Percentiles rank a stretch among this genome's conserved stretches.
phyloP scores from a whole-genome alignment of 2,329 filamentous ascomycete species.

The Fusarium odoratissimum region DNA sequence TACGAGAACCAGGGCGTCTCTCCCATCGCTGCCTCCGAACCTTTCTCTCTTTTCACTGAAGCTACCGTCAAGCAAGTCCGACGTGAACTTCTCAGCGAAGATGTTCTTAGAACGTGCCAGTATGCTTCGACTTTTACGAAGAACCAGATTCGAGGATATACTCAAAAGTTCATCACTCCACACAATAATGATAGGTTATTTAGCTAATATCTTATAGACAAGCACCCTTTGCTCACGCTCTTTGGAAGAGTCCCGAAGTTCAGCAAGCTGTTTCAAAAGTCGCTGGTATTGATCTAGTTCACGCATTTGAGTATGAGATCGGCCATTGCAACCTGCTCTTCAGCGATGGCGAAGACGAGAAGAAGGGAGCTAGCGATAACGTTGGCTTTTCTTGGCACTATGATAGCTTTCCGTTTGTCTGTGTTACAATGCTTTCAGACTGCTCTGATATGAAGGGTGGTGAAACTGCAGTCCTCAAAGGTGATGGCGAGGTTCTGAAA shows the following conservation, averaged over 20 bases:
- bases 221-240: slow-evolving; percentile 73
- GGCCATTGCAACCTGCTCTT: slow-evolving; percentile 66
- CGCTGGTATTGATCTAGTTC: slow-evolving; percentile 66
- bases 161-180: slow-evolving; percentile 58
- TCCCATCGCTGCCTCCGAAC: slow-evolving; percentile 71
- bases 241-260: slow-evolving; percentile 57
- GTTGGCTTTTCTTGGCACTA: slow-evolving; percentile 67
- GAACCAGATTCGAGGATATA: slow-evolving; percentile 66
- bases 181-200: background rate
- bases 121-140: slow-evolving; percentile 60
- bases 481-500: slow-evolving; percentile 65
- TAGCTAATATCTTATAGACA: background rate
- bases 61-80: slow-evolving; percentile 73
- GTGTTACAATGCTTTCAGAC: slow-evolving; percentile 75
- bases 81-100: slow-evolving; percentile 67
- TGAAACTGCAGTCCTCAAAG: slow-evolving; percentile 70
- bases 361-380: slow-evolving; percentile 59
- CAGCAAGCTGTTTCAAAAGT: slow-evolving; percentile 62
- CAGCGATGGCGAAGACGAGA: slow-evolving; percentile 55
- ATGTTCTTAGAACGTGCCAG: slow-evolving; percentile 66
- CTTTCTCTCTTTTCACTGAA: slow-evolving; percentile 71
- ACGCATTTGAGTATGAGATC: slow-evolving; percentile 66
- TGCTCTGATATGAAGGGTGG: slow-evolving; percentile 72
- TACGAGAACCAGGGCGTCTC: slow-evolving; percentile 69
- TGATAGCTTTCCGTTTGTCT: slow-evolving; percentile 76